Evolutionary conservation across 1,139 yeast genomes (phyloP).

Genomic region (Magnusiomyces sp.): DNA sequence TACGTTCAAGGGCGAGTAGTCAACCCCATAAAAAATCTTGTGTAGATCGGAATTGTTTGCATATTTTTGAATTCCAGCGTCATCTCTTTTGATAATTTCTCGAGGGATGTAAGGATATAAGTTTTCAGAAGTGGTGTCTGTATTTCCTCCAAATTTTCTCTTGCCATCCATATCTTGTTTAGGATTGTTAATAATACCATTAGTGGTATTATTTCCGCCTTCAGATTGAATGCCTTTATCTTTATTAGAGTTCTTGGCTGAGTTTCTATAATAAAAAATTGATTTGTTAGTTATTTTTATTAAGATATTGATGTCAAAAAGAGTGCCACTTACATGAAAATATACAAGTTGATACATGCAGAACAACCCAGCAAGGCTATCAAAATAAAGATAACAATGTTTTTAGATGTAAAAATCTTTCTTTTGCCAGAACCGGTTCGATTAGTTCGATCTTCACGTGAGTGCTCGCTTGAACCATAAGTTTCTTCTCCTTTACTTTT

Average conservation of each 20-base stretch:
- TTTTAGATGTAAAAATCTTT: background rate
- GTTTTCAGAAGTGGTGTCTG: background rate
- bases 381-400: background rate
- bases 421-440: background rate
- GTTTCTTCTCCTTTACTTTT: background rate
- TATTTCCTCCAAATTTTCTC: too few relatives aligned
- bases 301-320: too few relatives aligned
- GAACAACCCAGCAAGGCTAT: background rate
- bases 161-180: too few relatives aligned
- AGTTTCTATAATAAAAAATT: too few relatives aligned
- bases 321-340: background rate
- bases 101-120: background rate
- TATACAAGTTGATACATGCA: background rate
- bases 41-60: conserved; percentile 31
- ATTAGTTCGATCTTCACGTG: background rate
- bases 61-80: conserved; percentile 18
- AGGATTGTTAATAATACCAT: too few relatives aligned
- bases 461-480: too few relatives aligned
- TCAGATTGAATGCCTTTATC: too few relatives aligned
- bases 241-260: too few relatives aligned
- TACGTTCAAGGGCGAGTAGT: conserved; percentile 50
- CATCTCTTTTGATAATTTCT: conserved; percentile 6
- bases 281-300: too few relatives aligned
- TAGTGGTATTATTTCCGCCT: too few relatives aligned
- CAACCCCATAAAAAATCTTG: conserved; percentile 47